Evolutionary conservation across 202 grass and related monocot genomes (phyloP), one percentile per base, ranked within the genome.

Genomic region (Saccharum hybrid): DNA sequence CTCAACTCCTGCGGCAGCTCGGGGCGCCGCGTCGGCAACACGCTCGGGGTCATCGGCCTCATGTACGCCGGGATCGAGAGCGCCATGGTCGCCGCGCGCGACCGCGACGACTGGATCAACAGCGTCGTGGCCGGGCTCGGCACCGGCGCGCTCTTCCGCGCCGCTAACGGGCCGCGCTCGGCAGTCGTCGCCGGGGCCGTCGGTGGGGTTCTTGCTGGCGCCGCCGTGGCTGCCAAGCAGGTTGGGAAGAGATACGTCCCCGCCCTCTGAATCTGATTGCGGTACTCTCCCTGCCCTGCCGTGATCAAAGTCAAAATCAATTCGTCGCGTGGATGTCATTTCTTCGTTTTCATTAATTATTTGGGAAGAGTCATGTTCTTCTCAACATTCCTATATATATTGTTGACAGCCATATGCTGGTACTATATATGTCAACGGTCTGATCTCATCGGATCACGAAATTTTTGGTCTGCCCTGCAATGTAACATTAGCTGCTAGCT

Each of bases 51-150:
- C 75, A 89, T 94, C 38, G 92, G 90, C 9, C 87, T 94, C 42
- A 81, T 98, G 67, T 98, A 94, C 75, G 95, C 95, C 5, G 95
- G 92, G 12, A 85, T 94, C 62, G 95, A 97, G 90, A 97, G 95
- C 80, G 92, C 72, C 74, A 93, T 98, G 95, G 90, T 98, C 57
- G 78, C 83, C 45, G 54, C 75, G 13, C 83, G 95, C 15, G 90
- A 91, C 85, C 66, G 77, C 40, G 95, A 94, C 78, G 95, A 98
- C 79, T 94, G 95, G 95, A 69, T 94, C 78, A 98, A 98, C 82
- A 98, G 87, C 78, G 90, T 98, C 10, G 30, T 70, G 31, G 88
- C 95, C 0, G 95, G 95, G 2, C 90, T 98, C 8, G 92, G 90
- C 34, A 98, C 95, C 0, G 95, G 95, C 74, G 83, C 90, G 7